These are phyloP conservation scores for Lactuca sativa DNA, from an alignment of 129 eudicot species.

Conservation along the genomic window DNA sequence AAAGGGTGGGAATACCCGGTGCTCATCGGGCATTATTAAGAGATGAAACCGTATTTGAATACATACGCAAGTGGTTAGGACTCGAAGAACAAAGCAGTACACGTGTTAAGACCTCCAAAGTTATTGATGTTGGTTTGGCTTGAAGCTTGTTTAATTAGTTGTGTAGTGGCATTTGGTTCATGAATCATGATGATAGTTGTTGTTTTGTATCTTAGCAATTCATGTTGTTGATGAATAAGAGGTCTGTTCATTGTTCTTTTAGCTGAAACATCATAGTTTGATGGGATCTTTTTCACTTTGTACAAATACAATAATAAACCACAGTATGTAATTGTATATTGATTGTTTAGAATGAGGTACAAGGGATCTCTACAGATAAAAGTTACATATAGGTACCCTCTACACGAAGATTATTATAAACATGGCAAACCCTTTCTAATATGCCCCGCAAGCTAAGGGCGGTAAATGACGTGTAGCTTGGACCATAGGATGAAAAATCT, in stretches of 20 bases:
- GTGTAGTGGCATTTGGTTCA: neutral
- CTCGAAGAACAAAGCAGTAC: conserved; percentile 3
- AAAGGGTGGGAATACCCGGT: conserved; percentile 36
- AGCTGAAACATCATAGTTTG: neutral
- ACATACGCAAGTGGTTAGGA: conserved; percentile 35
- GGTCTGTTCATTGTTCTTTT: neutral
- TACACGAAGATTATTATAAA: no score
- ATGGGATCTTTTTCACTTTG: neutral
- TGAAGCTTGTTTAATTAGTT: neutral
- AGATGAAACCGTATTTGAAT: conserved; percentile 32
- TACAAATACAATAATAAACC: neutral
- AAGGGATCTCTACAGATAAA: neutral
- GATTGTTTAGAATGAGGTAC: neutral
- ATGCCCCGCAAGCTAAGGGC: no score
- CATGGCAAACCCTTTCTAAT: no score
- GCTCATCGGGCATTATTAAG: conserved; percentile 27
- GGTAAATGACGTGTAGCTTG: no score
- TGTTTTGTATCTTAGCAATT: conserved; percentile 11
- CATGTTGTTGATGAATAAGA: conserved; percentile 1
- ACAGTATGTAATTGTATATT: no score
- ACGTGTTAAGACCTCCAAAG: conserved; percentile 24
- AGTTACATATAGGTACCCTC: neutral
- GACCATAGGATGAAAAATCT: no score
- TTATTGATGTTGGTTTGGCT: conserved; percentile 17
- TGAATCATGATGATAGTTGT: neutral